phyloP scores from a whole-genome alignment of 2,329 filamentous ascomycete genomes.

The Botrytis pseudocinerea region DNA sequence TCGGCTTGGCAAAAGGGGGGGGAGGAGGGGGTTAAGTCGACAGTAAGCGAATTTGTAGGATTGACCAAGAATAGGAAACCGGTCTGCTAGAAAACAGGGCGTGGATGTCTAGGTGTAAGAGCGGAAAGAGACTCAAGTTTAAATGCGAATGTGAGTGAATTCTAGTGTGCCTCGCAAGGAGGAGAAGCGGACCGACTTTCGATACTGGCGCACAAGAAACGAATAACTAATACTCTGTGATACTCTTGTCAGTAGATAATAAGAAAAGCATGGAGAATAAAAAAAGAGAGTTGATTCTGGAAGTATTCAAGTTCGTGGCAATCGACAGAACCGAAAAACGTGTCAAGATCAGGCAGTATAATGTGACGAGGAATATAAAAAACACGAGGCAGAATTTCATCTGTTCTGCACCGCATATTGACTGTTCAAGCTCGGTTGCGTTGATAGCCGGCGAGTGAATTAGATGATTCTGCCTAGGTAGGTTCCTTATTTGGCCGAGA shows the following conservation, averaged over 20 bases:
- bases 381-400: not conserved
- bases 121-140: conserved; percentile 15
- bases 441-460: conserved; percentile 3
- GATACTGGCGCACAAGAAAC: conserved; percentile 16
- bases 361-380: not conserved
- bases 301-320: not conserved
- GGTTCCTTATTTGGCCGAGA: not conserved
- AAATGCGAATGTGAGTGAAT: conserved; percentile 12
- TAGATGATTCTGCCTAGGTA: not conserved
- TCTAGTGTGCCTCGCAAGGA: conserved; percentile 8
- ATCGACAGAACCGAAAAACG: not conserved
- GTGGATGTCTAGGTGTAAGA: conserved; percentile 5
- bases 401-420: not conserved
- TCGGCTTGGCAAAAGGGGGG: conserved; percentile 5
- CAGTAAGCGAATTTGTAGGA: conserved; percentile 15
- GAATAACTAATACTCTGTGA: not conserved
- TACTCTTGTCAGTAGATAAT: not conserved
- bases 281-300: not conserved
- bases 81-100: not conserved
- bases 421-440: not conserved
- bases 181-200: conserved; percentile 3
- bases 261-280: not conserved
- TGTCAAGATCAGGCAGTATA: not conserved
- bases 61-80: not conserved
- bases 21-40: conserved; percentile 6